Base-by-base conservation (phyloP, 345 rosid species). In the Pelargonium nanum region DNA sequence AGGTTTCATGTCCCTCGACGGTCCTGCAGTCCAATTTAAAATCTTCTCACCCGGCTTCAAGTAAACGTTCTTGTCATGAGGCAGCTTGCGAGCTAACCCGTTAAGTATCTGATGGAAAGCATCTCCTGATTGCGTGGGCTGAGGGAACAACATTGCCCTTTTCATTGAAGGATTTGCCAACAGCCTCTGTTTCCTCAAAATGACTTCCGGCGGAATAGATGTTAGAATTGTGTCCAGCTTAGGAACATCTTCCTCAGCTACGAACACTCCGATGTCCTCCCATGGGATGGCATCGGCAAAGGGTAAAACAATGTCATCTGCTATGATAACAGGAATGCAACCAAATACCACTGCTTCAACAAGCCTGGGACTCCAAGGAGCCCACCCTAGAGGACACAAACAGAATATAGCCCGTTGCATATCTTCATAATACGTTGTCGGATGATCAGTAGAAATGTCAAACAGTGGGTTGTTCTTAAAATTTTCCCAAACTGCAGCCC, bases 301-400 rank as follows among this genome's bases (percentile, higher is more conserved):
- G 15, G 97, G 98, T 24, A 89, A 65, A 54, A 92, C 95, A 20
- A 92, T 92, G 61, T 93, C 94, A 53, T 93, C 99, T 2, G 97
- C 99, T 74, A 93, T 85, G 69, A 93, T 93, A 53, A 93, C 86
- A 9, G 99, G 98, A 58, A 93, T 89, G 81, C 99, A 93, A 1
- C 99, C 99, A 48, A 93, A 93, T 30, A 93, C 99, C 59, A 93
- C 99, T 2, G 99, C 99, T 81, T 93, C 99, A 1, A 93, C 99
- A 20, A 93, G 73, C 73, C 97, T 81, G 0, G 99, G 97, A 65
- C 99, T 93, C 99, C 99, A 93, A 1, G 99, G 99, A 0, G 99
- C 97, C 99, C 99, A 93, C 0, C 99, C 97, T 22, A 93, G 81
- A 1, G 97, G 96, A 70, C 99, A 93, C 73, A 93, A 65, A 67